Evolutionary conservation across 2,329 filamentous ascomycete genomes (phyloP), one percentile per base, ranked within the genome.

Genomic region (Stylonectria norvegica): DNA sequence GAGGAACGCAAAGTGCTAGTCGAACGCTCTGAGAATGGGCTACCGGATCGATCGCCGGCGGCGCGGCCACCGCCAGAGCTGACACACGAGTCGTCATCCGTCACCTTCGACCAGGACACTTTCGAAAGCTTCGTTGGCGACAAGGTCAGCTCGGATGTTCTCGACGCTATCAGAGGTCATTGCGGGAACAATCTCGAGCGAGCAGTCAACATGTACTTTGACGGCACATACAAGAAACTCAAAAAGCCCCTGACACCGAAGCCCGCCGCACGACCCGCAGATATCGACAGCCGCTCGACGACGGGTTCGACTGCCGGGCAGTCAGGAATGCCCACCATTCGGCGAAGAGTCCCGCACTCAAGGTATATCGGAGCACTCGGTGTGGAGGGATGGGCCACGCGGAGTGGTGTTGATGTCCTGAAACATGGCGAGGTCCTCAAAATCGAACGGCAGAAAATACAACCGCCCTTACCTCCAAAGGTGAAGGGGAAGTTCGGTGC

Each of bases 351-450:
- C 39, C 68, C 71, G 0, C 56, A 61, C 3, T 62, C 58, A 22
- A 68, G 93, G 56, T 98, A 97, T 56, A 78, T 97, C 45, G 93
- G 93, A 14, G 88, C 89, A 0, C 93, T 97, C 64, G 93, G 93
- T 7, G 89, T 87, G 4, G 88, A 85, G 38, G 93, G 84, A 4
- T 98, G 93, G 93, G 83, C 88, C 5, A 97, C 91, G 4, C 81
- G 83, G 54, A 96, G 89, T 61, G 91, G 91, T 1, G 69, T 68
- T 3, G 79, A 79, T 25, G 61, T 96, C 5, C 60, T 98, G 18
- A 85, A 81, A 50, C 86, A 95, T 56, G 89, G 86, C 12, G 91
- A 97, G 50, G 55, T 68, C n/a, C 81, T 98, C 42, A 82, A 76
- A 35, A 95, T 98, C 31, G 91, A 97, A 65, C 82, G 93, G 30